phyloP scores from a whole-genome alignment of 139 green algal species.

The Asterochloris sp. region DNA sequence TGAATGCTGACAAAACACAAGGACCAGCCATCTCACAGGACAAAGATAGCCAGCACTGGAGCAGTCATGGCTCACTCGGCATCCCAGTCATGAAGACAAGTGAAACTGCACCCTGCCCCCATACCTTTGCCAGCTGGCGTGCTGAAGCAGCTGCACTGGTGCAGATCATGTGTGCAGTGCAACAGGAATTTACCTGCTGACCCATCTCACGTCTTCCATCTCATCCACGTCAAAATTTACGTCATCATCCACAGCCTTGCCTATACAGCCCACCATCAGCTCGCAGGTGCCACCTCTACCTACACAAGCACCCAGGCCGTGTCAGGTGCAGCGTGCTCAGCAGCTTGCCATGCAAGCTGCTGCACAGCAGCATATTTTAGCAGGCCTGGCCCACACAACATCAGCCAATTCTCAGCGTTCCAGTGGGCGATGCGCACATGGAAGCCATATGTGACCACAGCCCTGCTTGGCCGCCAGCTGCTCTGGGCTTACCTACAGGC shows the following conservation, averaged over 20 bases:
- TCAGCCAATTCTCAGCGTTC: neutral
- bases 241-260: constrained; percentile 48
- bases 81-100: too few relatives aligned
- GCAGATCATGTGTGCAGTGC: too few relatives aligned
- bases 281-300: constrained; percentile 62
- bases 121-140: too few relatives aligned
- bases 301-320: neutral
- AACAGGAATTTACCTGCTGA: neutral
- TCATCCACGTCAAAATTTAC: constrained; percentile 62
- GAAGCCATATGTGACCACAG: neutral
- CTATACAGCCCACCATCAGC: constrained; percentile 88
- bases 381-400: neutral
- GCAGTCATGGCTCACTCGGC: too few relatives aligned
- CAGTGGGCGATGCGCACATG: neutral
- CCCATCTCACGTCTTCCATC: constrained; percentile 72
- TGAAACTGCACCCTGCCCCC: too few relatives aligned
- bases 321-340: neutral
- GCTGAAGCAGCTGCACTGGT: too few relatives aligned
- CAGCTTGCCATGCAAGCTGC: neutral
- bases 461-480: neutral
- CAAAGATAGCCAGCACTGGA: too few relatives aligned
- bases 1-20: too few relatives aligned
- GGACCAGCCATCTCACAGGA: too few relatives aligned
- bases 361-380: neutral
- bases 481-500: constrained; percentile 40